Conservation (phyloP, 2,329 filamentous ascomycete genomes). For the Elsinoe perseae region DNA sequence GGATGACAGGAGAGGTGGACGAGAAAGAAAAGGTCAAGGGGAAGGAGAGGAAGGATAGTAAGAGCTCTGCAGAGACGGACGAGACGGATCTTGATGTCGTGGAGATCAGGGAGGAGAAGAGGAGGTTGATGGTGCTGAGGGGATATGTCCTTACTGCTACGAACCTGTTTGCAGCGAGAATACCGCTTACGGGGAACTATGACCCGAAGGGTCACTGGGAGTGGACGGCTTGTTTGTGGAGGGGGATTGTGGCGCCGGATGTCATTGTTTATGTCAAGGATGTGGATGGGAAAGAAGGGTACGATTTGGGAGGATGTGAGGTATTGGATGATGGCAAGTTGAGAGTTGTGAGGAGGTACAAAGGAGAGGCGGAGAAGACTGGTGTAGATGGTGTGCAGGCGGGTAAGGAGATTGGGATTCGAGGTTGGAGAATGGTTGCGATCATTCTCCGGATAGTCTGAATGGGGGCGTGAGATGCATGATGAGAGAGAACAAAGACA, state of each 20-base stretch:
- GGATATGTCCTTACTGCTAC: constrained; percentile 70
- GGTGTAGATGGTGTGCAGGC: constrained; percentile 30
- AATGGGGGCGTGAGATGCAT: too few species aligned
- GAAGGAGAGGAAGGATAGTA: constrained; percentile 13
- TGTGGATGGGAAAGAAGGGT: constrained; percentile 25
- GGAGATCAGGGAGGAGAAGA: constrained; percentile 66
- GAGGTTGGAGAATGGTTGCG: constrained; percentile 77
- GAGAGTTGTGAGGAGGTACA: constrained; percentile 34
- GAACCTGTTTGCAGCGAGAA: constrained; percentile 63
- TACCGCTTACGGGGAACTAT: constrained; percentile 71
- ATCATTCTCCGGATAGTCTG: background rate
- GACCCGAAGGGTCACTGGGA: constrained; percentile 88
- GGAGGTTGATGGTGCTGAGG: constrained; percentile 55
- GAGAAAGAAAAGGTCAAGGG: constrained; percentile 4
- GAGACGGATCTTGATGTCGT: constrained; percentile 59
- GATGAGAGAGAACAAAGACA: background rate
- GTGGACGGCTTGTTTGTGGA: constrained; percentile 93
- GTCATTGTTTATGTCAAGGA: constrained; percentile 61
- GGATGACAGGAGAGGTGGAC: background rate
- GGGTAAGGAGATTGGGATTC: constrained; percentile 66
- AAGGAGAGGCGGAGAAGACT: constrained; percentile 24
- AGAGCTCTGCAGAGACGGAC: constrained; percentile 35
- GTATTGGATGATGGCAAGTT: constrained; percentile 36
- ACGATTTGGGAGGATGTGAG: constrained; percentile 24
- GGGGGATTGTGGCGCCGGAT: constrained; percentile 75